phyloP scores from a whole-genome alignment of 1,139 yeast genomes.

The Candida dubliniensis region DNA sequence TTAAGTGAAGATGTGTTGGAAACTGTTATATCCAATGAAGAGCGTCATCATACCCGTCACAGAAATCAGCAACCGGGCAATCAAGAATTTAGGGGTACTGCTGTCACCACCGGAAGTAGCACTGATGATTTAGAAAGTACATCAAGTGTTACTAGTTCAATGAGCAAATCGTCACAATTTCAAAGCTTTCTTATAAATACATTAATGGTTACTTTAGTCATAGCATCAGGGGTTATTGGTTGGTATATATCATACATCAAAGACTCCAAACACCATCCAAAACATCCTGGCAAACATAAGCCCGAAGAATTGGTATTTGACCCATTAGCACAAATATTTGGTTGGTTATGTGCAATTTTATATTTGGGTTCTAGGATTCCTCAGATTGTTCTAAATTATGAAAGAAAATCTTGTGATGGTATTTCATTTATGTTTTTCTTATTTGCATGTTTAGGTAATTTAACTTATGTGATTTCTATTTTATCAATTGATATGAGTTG shows the following conservation, averaged over 20 bases:
- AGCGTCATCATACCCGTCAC: constrained; percentile 14
- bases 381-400: constrained; percentile 77
- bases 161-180: constrained; percentile 16
- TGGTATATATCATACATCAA: constrained; percentile 70
- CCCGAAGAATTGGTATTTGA: constrained; percentile 55
- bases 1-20: constrained; percentile 66
- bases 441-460: constrained; percentile 90
- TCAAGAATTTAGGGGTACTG: constrained; percentile 6
- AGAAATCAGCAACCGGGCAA: constrained; percentile 12
- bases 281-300: constrained; percentile 29
- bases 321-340: constrained; percentile 81
- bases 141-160: constrained; percentile 3
- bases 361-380: constrained; percentile 90
- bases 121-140: constrained; percentile 10
- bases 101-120: constrained; percentile 4
- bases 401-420: constrained; percentile 90
- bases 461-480: constrained; percentile 85
- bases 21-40: constrained; percentile 49
- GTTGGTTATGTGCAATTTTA: constrained; percentile 85
- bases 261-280: constrained; percentile 24
- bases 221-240: constrained; percentile 78
- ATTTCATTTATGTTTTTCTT: constrained; percentile 87
- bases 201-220: constrained; percentile 66
- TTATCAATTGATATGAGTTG: constrained; percentile 70
- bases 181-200: constrained; percentile 47